phyloP scores from a whole-genome alignment of 257 asterid genomes.

The Solanum chiquidenum region DNA sequence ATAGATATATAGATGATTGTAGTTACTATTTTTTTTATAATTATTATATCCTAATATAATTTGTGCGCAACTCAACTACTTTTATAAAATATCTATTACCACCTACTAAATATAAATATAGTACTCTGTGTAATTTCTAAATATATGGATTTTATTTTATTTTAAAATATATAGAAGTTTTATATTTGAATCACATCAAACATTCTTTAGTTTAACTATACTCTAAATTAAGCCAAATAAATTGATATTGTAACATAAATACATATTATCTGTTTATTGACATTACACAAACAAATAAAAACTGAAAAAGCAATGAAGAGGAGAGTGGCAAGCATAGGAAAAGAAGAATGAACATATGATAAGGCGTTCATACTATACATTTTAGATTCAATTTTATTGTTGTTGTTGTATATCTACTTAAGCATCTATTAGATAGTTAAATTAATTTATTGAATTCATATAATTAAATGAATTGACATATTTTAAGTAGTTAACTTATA shows the following conservation, averaged over 20 bases:
- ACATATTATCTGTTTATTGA: neutral
- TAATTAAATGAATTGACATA: too few species aligned
- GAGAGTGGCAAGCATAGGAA: neutral
- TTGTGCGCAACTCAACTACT: neutral
- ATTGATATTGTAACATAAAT: neutral
- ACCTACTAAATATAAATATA: neutral
- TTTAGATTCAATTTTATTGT: neutral
- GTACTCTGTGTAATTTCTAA: neutral
- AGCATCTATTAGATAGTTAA: neutral
- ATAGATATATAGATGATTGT: too few species aligned
- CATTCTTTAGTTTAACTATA: neutral
- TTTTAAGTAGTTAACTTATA: too few species aligned
- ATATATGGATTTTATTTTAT: too few species aligned
- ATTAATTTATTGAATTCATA: too few species aligned
- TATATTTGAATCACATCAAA: neutral
- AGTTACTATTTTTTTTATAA: neutral
- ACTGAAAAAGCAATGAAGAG: neutral
- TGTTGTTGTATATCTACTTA: too few species aligned
- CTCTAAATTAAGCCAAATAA: neutral
- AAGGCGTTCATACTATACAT: too few species aligned
- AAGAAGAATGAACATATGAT: neutral
- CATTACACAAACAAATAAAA: too few species aligned
- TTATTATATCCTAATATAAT: neutral
- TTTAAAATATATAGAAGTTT: too few species aligned
- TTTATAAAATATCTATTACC: neutral